Base-by-base conservation (phyloP, 108 stramenopile species). In the Poteriospumella lacustris region DNA sequence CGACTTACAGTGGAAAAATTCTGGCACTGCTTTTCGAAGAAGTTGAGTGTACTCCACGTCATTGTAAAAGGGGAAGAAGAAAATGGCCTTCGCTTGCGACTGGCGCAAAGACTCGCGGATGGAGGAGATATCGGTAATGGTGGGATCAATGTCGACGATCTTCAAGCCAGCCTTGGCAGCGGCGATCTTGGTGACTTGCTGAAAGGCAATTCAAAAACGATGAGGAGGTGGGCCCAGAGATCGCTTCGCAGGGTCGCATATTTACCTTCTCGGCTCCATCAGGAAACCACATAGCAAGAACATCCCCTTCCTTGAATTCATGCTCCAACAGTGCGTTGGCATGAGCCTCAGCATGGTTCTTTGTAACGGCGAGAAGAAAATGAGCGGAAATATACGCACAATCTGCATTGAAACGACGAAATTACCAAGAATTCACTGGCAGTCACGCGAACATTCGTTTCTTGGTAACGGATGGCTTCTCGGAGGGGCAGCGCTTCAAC, bases 1-100 rank as follows among this genome's bases (percentile, higher is more conserved):
- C n/a, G n/a, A 64, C 60, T 12, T 64, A 64, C 60, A 64, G 31
- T 64, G 24, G 60, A 64, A 64, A 24, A 64, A 24, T 34, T 64
- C 60, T 34, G 60, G 60, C 5, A 64, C 36, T 26, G 60, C 28
- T 34, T 64, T 64, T 3, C 60, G 15, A 3, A 64, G 24, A 12
- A 64, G 12, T 12, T 9, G 15, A 5, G 36, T 5, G 36, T 31
- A 64, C 33, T 64, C 60, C 28, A 5, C 5, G 24, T 64, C 36
- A 34, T 24, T 34, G 5, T 31, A 19, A 3, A 34, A 5, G 9
- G 5, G 28, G 9, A 9, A 5, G 31, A 64, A 3, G 36, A 34
- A 64, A 5, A 64, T 64, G 9, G 60, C 60, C 31, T 64, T 64
- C 5, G 29, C 9, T 33, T 64, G 15, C 5, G 60, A 19, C 31